Evolutionary conservation across 1,284 basidiomycete species (phyloP).

Genomic region (Omphalotus olearius): DNA sequence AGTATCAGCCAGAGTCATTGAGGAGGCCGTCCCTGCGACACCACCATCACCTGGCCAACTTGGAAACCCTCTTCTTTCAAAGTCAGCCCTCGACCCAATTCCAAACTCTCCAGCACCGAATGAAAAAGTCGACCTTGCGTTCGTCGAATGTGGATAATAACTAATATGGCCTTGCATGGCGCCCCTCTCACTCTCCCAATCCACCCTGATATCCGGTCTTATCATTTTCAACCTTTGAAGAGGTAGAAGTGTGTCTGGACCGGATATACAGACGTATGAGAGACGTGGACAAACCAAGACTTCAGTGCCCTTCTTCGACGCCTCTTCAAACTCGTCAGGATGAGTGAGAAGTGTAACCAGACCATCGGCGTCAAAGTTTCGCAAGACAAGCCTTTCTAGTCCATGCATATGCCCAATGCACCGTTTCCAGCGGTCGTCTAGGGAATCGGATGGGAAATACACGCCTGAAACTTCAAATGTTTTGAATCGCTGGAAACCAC

Average conservation of each 20-base stretch:
- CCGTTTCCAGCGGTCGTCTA: slow-evolving; percentile 4
- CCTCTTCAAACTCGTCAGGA: not conserved
- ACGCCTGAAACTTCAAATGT: slow-evolving; percentile 6
- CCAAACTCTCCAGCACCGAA: slow-evolving; percentile 2
- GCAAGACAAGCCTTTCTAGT: slow-evolving; percentile 4
- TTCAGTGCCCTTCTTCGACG: not conserved
- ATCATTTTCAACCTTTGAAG: slow-evolving; percentile 1
- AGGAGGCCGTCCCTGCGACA: not conserved
- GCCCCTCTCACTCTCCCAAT: slow-evolving; percentile 1
- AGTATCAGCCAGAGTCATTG: not conserved
- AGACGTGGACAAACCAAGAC: not conserved
- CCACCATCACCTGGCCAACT: not conserved
- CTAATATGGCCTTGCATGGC: not conserved
- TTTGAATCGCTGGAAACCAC: slow-evolving; percentile 4
- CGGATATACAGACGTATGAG: slow-evolving; percentile 3
- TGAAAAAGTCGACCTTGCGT: not conserved
- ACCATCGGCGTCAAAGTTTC: slow-evolving; percentile 2
- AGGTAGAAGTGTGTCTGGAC: not conserved
- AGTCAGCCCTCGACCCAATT: slow-evolving; percentile 5
- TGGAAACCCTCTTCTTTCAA: not conserved
- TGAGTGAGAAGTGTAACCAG: not conserved
- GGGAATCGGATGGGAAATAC: not conserved
- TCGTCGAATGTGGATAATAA: not conserved
- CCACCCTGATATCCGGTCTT: slow-evolving; percentile 1
- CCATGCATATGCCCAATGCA: slow-evolving; percentile 2